These are phyloP conservation scores for Phytophthora pini DNA, from an alignment of 352 stramenopile species.

Conservation along the genomic window DNA sequence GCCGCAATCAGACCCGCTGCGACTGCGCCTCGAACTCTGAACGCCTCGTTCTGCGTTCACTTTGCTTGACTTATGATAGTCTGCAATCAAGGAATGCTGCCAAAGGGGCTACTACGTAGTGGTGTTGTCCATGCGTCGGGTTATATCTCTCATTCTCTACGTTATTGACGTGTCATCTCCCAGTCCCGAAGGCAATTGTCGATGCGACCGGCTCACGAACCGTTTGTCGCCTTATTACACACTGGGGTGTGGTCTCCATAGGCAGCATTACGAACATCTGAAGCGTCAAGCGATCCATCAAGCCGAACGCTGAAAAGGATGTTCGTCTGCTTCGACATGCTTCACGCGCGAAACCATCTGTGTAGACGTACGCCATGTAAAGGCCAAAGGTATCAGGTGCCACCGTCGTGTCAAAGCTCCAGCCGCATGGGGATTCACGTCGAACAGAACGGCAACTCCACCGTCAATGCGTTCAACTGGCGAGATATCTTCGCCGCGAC, in stretches of 20 bases:
- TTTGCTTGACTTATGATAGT: too few species aligned
- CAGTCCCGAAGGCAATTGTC: background rate
- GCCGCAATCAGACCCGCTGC: background rate
- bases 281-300: conserved; percentile 19
- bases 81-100: too few species aligned
- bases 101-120: too few species aligned
- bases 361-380: conserved; percentile 22
- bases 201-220: conserved; percentile 4
- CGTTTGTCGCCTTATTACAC: background rate
- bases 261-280: conserved; percentile 7
- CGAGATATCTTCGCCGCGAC: background rate
- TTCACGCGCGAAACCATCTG: conserved; percentile 16
- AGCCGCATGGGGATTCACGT: background rate
- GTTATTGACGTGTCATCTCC: too few species aligned
- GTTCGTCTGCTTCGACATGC: conserved; percentile 14
- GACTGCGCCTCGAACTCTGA: background rate
- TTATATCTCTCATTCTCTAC: too few species aligned
- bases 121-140: too few species aligned
- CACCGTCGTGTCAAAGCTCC: conserved; percentile 10
- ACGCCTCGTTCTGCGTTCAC: background rate
- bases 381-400: conserved; percentile 18
- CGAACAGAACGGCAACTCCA: background rate
- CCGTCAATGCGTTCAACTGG: background rate
- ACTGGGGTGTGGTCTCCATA: conserved; percentile 21
- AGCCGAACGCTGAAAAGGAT: conserved; percentile 24